A percentile compares a stretch with the other conserved stretches of the same genome.
These are phyloP conservation scores for Penicillium psychrofluorescens DNA, from an alignment of 495 filamentous ascomycete species.

Conservation along the genomic window DNA sequence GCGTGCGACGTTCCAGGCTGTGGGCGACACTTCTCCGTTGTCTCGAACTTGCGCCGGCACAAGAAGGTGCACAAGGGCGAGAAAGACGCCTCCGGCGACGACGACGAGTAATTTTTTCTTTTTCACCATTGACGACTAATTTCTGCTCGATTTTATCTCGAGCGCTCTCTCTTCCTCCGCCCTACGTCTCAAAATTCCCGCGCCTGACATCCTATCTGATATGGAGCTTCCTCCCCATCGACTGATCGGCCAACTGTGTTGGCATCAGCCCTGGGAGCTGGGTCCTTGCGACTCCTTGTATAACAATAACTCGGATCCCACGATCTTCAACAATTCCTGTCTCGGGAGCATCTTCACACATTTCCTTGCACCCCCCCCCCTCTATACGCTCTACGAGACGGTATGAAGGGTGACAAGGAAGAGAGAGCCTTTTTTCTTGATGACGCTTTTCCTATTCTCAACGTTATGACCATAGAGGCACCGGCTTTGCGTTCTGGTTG, in stretches of 20 bases:
- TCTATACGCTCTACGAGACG: slow-evolving; percentile 12
- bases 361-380: background rate
- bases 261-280: slow-evolving; percentile 4
- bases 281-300: slow-evolving; percentile 24
- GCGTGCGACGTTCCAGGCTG: slow-evolving; percentile 92
- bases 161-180: slow-evolving; percentile 6
- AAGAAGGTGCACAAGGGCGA: slow-evolving; percentile 95
- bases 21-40: slow-evolving; percentile 94
- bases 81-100: slow-evolving; percentile 40
- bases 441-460: slow-evolving; percentile 19
- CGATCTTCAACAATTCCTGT: slow-evolving; percentile 9
- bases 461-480: slow-evolving; percentile 43
- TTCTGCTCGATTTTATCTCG: slow-evolving; percentile 6
- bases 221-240: background rate
- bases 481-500: slow-evolving; percentile 34
- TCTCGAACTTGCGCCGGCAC: slow-evolving; percentile 91
- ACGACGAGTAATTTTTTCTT: slow-evolving; percentile 33
- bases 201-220: slow-evolving; percentile 8
- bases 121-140: slow-evolving; percentile 5
- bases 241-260: slow-evolving; percentile 11
- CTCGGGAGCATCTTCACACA: slow-evolving; percentile 5
- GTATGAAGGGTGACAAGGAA: slow-evolving; percentile 16
- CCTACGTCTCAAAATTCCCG: background rate
- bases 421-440: slow-evolving; percentile 14
- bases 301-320: slow-evolving; percentile 18